phyloP scores from a whole-genome alignment of 768 basidiomycete genomes.

The Auriscalpium vulgare region DNA sequence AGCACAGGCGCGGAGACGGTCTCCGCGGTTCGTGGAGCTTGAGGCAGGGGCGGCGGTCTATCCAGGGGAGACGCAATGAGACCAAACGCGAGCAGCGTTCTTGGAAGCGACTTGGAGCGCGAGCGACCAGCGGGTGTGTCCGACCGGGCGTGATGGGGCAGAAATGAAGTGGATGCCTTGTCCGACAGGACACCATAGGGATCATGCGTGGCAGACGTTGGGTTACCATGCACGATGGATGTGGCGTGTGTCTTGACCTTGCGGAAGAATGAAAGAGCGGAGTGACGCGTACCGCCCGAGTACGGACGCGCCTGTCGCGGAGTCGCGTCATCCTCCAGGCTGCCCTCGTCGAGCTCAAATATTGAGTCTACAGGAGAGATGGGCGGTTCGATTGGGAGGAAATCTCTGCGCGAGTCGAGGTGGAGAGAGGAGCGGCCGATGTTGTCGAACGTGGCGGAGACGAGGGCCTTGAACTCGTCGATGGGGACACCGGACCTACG shows the following conservation, averaged over 20 bases:
- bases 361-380: neutral
- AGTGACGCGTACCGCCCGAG: neutral
- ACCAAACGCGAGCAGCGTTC: neutral
- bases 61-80: neutral
- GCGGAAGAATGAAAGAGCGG: constrained; percentile 1
- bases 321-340: neutral
- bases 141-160: neutral
- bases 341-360: neutral
- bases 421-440: constrained; percentile 5
- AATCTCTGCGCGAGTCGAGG: neutral
- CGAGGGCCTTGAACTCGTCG: constrained; percentile 11
- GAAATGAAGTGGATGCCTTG: neutral
- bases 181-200: neutral
- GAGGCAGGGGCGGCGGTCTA: neutral
- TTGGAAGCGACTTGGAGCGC: constrained; percentile 1
- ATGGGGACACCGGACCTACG: neutral
- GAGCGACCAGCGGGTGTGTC: neutral
- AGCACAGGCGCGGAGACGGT: neutral
- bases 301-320: neutral
- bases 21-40: neutral
- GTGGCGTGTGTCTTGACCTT: constrained; percentile 1
- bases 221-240: neutral
- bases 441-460: constrained; percentile 12
- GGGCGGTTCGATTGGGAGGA: neutral
- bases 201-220: neutral